phyloP scores from a whole-genome alignment of 257 asterid species.

The Gentiana macrophylla region DNA sequence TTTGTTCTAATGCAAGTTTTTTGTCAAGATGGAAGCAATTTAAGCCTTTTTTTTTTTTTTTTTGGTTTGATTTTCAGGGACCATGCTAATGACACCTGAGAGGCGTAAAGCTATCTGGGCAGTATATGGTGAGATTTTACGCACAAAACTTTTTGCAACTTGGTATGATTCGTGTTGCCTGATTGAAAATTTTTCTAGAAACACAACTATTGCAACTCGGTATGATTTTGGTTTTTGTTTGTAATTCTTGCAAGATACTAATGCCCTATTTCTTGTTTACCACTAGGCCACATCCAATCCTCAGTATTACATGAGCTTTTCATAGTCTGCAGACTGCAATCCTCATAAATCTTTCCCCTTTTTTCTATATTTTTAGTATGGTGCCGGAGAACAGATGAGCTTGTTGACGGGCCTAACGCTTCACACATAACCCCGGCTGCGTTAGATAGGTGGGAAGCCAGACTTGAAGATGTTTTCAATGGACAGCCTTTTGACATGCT shows the following conservation, averaged over 20 bases:
- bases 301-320: too few species aligned
- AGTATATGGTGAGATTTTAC: slow-evolving; percentile 61
- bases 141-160: background rate
- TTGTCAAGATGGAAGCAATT: background rate
- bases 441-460: slow-evolving; percentile 88
- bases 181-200: too few species aligned
- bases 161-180: too few species aligned
- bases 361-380: slow-evolving; percentile 41
- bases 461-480: slow-evolving; percentile 71
- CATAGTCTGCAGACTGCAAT: too few species aligned
- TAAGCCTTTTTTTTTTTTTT: background rate
- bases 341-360: too few species aligned
- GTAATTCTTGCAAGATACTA: too few species aligned
- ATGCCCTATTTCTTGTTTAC: too few species aligned
- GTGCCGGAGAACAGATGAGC: slow-evolving; percentile 99
- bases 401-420: slow-evolving; percentile 98
- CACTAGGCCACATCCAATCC: too few species aligned
- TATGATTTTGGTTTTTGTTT: too few species aligned
- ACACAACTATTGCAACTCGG: too few species aligned
- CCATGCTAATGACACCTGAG: slow-evolving; percentile 90
- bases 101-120: slow-evolving; percentile 98
- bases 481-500: slow-evolving; percentile 96
- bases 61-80: slow-evolving; percentile 44
- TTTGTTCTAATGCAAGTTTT: slow-evolving; percentile 1
- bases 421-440: slow-evolving; percentile 92